These are phyloP conservation scores for Pythium folliculosum DNA, from an alignment of 352 stramenopile species.

Conservation along the genomic window DNA sequence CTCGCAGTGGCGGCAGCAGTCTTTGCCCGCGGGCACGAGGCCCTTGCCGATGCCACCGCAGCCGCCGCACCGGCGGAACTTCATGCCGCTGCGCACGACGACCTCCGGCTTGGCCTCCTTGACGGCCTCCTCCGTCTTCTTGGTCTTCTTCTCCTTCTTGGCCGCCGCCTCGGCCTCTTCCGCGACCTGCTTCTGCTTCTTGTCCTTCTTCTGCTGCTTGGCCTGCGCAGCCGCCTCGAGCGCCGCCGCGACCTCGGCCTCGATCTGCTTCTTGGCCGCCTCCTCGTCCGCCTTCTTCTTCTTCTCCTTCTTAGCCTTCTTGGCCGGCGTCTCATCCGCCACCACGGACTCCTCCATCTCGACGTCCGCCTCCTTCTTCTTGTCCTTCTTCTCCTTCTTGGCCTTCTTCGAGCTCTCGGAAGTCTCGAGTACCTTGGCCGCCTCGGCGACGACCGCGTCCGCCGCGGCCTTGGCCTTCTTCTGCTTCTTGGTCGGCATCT, in stretches of 20 bases:
- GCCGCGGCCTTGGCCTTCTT: conserved; percentile 19
- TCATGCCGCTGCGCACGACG: conserved; percentile 65
- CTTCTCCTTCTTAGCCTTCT: conserved; percentile 37
- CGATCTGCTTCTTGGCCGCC: not conserved
- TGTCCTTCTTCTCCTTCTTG: conserved; percentile 27
- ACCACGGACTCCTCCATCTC: not conserved
- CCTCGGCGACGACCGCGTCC: conserved; percentile 17
- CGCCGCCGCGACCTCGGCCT: conserved; percentile 18
- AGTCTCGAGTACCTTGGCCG: conserved; percentile 5
- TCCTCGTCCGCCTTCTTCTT: conserved; percentile 31
- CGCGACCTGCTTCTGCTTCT: conserved; percentile 26
- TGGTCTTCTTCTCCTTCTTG: conserved; percentile 34
- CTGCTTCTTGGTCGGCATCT: conserved; percentile 27
- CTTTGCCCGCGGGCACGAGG: conserved; percentile 64
- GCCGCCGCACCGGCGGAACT: conserved; percentile 67
- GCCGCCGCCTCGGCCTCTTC: conserved; percentile 5
- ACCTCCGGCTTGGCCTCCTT: conserved; percentile 26
- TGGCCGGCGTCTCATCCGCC: conserved; percentile 12
- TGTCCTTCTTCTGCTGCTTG: conserved; percentile 28
- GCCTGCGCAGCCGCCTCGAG: conserved; percentile 2
- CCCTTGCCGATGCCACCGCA: conserved; percentile 80
- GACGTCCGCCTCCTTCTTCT: conserved; percentile 14
- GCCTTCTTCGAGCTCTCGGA: conserved; percentile 15
- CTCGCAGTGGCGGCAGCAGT: conserved; percentile 73
- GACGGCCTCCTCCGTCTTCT: conserved; percentile 9